Percentiles rank a stretch among this genome's conserved stretches.
phyloP scores from a whole-genome alignment of 768 basidiomycete genomes.

The Termitomyces sp. region DNA sequence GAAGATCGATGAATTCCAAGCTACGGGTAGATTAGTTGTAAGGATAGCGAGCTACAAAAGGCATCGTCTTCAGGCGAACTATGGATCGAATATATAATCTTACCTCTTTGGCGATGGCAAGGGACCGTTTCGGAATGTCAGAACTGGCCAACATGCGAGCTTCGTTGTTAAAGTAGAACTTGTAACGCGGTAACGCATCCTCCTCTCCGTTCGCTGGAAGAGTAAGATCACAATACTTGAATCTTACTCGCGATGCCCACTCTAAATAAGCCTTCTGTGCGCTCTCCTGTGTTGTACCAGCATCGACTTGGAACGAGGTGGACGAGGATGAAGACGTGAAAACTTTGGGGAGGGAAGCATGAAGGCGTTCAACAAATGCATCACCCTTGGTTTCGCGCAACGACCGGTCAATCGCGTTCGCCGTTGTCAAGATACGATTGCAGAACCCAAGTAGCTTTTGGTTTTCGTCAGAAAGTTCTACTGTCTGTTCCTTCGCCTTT shows the following conservation, averaged over 20 bases:
- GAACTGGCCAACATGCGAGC: conserved; percentile 79
- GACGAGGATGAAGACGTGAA: conserved; percentile 42
- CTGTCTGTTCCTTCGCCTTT: conserved; percentile 54
- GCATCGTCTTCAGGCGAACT: background rate
- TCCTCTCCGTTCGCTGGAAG: conserved; percentile 37
- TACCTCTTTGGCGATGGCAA: conserved; percentile 95
- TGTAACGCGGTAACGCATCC: conserved; percentile 66
- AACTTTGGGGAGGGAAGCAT: conserved; percentile 71
- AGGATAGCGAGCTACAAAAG: conserved; percentile 74
- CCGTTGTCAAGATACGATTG: conserved; percentile 77
- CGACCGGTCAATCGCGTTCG: conserved; percentile 81
- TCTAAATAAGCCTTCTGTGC: conserved; percentile 67
- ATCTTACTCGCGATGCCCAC: conserved; percentile 79
- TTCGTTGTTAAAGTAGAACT: conserved; percentile 78
- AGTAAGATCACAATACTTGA: conserved; percentile 89
- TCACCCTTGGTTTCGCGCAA: conserved; percentile 87
- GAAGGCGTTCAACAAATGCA: conserved; percentile 76
- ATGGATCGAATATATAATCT: background rate
- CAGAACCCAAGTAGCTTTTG: conserved; percentile 77
- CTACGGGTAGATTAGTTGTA: conserved; percentile 90
- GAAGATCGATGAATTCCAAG: conserved; percentile 94
- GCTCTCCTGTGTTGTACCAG: conserved; percentile 61
- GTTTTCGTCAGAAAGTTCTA: conserved; percentile 63
- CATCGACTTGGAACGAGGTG: conserved; percentile 36
- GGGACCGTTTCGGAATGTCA: conserved; percentile 84